Percentiles rank a stretch among this genome's conserved stretches.
phyloP scores from a whole-genome alignment of 2,329 filamentous ascomycete species.

The Rutstroemia sydowiana region DNA sequence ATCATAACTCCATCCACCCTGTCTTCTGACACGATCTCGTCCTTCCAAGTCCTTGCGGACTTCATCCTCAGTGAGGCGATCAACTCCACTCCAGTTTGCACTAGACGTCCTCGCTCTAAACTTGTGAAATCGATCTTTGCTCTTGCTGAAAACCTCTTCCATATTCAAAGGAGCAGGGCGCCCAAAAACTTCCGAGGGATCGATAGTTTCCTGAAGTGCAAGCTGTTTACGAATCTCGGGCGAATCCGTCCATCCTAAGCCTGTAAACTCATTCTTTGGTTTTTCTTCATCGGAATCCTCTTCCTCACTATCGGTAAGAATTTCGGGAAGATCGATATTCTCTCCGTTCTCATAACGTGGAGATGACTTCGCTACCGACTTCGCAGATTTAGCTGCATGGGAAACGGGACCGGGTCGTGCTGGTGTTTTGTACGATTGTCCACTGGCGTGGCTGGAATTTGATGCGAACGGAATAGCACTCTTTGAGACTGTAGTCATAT shows the following conservation, averaged over 20 bases:
- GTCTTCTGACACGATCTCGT: slow-evolving; percentile 68
- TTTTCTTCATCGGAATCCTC: slow-evolving; percentile 56
- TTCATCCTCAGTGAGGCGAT: slow-evolving; percentile 80
- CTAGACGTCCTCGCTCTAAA: slow-evolving; percentile 89
- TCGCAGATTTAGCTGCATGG: slow-evolving; percentile 47
- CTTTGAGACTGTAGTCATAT: slow-evolving; percentile 82
- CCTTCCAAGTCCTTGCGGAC: slow-evolving; percentile 72
- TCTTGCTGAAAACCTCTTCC: slow-evolving; percentile 93
- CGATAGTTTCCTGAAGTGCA: slow-evolving; percentile 73
- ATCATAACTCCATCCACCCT: slow-evolving; percentile 76
- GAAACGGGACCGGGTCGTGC: slow-evolving; percentile 42
- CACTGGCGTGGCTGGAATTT: slow-evolving; percentile 47
- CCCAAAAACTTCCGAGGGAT: slow-evolving; percentile 82
- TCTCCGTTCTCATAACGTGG: slow-evolving; percentile 86
- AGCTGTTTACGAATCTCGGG: slow-evolving; percentile 73
- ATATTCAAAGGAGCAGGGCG: slow-evolving; percentile 82
- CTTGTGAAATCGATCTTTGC: slow-evolving; percentile 75
- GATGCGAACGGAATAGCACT: slow-evolving; percentile 86
- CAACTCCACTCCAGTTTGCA: slow-evolving; percentile 84
- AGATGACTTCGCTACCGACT: slow-evolving; percentile 60
- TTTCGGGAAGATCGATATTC: slow-evolving; percentile 85
- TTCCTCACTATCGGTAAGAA: slow-evolving; percentile 89
- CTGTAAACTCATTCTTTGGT: slow-evolving; percentile 47
- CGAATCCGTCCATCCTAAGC: slow-evolving; percentile 82
- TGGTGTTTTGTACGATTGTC: slow-evolving; percentile 60